These are phyloP conservation scores for Lasiodiplodia gonubiensis DNA, from an alignment of 2,329 filamentous ascomycete species.

Conservation along the genomic window DNA sequence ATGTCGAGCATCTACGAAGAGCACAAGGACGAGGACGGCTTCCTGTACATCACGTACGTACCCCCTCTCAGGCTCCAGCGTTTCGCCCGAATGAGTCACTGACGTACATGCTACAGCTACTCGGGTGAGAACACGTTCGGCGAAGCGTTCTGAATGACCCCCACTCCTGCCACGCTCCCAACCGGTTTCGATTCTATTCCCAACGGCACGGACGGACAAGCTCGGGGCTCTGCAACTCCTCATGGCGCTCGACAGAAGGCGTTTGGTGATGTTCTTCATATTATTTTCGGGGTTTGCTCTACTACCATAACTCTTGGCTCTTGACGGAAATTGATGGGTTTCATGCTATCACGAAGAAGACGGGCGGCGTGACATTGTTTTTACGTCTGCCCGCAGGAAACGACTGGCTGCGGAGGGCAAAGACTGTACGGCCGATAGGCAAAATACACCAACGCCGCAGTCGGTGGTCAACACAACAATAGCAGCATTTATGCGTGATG, in stretches of 20 bases:
- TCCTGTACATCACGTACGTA: slow-evolving; percentile 94
- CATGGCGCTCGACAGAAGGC: slow-evolving; percentile 34
- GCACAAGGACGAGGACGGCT: slow-evolving; percentile 88
- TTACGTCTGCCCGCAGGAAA: background rate
- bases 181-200: slow-evolving; percentile 23
- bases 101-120: slow-evolving; percentile 61
- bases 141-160: slow-evolving; percentile 32
- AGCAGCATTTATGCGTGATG: background rate
- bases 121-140: slow-evolving; percentile 99
- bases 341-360: slow-evolving; percentile 7
- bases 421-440: background rate
- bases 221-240: slow-evolving; percentile 12
- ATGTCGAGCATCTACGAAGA: slow-evolving; percentile 99
- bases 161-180: slow-evolving; percentile 10
- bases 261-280: slow-evolving; percentile 36
- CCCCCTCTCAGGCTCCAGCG: background rate
- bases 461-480: background rate
- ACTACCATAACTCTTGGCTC: slow-evolving; percentile 8
- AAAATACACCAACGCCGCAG: background rate
- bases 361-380: background rate
- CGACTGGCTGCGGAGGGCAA: background rate
- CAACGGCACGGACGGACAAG: slow-evolving; percentile 14
- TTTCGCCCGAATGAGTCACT: slow-evolving; percentile 2
- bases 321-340: slow-evolving; percentile 25
- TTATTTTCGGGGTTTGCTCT: slow-evolving; percentile 29